phyloP scores from a whole-genome alignment of 2,329 filamentous ascomycete genomes.

The Magnaporthales sp. region DNA sequence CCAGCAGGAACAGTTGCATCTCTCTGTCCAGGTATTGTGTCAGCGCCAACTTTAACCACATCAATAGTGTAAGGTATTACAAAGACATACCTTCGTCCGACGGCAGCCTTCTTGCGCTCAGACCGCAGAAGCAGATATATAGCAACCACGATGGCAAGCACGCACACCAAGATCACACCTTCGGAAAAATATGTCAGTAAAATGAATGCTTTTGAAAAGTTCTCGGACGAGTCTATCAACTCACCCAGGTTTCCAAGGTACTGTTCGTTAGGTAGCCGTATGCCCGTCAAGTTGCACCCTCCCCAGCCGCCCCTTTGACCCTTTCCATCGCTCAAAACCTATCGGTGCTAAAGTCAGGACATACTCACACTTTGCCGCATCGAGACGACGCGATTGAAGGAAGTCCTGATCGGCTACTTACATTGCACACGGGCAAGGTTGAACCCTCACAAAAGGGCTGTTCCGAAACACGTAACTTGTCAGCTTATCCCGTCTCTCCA shows the following conservation, averaged over 20 bases:
- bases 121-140: constrained; percentile 67
- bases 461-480: constrained; percentile 15
- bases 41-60: constrained; percentile 7
- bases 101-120: constrained; percentile 84
- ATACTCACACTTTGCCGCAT: constrained; percentile 6
- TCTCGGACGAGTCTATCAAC: constrained; percentile 15
- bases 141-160: constrained; percentile 62
- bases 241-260: constrained; percentile 76
- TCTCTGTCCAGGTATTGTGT: constrained; percentile 48
- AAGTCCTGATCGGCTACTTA: constrained; percentile 34
- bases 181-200: constrained; percentile 13
- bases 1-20: constrained; percentile 87
- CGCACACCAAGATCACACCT: constrained; percentile 84
- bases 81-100: constrained; percentile 69
- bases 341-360: constrained; percentile 12
- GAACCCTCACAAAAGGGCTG: constrained; percentile 79
- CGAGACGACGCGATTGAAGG: not conserved
- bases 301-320: constrained; percentile 52
- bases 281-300: constrained; percentile 70
- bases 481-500: constrained; percentile 9
- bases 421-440: constrained; percentile 77
- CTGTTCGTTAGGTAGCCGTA: constrained; percentile 55
- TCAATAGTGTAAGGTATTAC: not conserved
- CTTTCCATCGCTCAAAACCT: constrained; percentile 58
- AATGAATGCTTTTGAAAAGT: not conserved